Evolutionary conservation across 768 basidiomycete species (phyloP), one percentile per base, ranked within the genome.

Genomic region (Pleurotus salmoneostramineus): DNA sequence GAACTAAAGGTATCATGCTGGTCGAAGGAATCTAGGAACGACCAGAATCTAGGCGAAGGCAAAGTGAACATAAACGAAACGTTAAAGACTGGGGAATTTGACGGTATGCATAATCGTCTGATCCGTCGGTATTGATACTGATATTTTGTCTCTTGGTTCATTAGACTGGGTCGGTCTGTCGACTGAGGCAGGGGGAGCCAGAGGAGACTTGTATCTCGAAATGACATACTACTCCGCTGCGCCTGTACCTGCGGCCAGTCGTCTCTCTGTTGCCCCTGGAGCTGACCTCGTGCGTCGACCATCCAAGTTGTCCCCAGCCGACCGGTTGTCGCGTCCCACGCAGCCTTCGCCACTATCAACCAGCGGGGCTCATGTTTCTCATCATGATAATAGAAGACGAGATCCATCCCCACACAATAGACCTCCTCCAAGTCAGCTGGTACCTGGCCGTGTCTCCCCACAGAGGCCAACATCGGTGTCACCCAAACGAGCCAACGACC

Each of bases 201-300:
- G 91, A 21, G 95, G 95, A 5, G 92, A 97, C 56, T 62, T 96
- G 7, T 97, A 91, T 68, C 79, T 97, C 12, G 95, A 98, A 70
- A 89, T 97, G 84, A 98, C 95, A 1, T 98, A 86, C 75, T 98
- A 84, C 71, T 82, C 93, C 3, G 84, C 88, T 56, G 81, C 78
- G 3, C 83, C 86, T 6, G 75, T 79, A n/a, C 71, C 85, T 63
- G 56, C 68, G 15, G 57, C 66, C 62, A 67, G 43, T 67, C 63
- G 57, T 65, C 64, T 58, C 71, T 31, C 64, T 69, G 14, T 59
- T 59, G 68, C 61, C 42, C 66, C 60, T 46, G 73, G 57, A 61
- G 61, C 57, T 10, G 54, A 58, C 34, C 63, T 83, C 42, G 68
- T 66, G 31, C 75, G 82, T 56, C 75, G 81, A 27, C 78, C 83